phyloP scores from a whole-genome alignment of 768 basidiomycete species.

The Naganishia onofrii region DNA sequence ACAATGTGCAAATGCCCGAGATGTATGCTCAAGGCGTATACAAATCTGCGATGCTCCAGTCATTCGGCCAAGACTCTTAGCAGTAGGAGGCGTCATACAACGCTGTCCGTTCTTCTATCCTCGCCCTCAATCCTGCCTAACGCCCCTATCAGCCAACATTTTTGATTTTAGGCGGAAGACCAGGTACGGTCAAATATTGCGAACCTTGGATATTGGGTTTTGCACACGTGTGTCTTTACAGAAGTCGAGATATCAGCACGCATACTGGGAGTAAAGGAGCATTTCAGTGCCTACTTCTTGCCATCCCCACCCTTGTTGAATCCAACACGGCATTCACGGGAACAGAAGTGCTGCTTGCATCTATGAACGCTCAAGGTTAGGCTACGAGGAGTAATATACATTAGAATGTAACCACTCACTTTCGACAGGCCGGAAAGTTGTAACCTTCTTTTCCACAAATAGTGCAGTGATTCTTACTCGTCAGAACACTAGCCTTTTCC shows the following conservation, averaged over 20 bases:
- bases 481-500: slow-evolving; percentile 25
- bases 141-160: background rate
- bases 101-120: too few relatives aligned
- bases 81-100: too few relatives aligned
- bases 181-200: background rate
- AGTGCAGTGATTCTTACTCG: slow-evolving; percentile 14
- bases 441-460: slow-evolving; percentile 20
- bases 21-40: too few relatives aligned
- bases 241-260: slow-evolving; percentile 8
- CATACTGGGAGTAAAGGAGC: background rate
- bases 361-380: background rate
- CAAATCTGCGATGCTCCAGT: too few relatives aligned
- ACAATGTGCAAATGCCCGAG: too few relatives aligned
- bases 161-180: background rate
- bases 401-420: background rate
- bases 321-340: slow-evolving; percentile 21
- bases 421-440: slow-evolving; percentile 27
- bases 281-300: slow-evolving; percentile 11
- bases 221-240: slow-evolving; percentile 20
- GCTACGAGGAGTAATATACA: too few relatives aligned
- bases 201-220: slow-evolving; percentile 7
- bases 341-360: slow-evolving; percentile 19
- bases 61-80: too few relatives aligned
- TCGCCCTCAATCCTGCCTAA: background rate
- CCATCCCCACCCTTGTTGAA: slow-evolving; percentile 20